A percentile compares a stretch with the other conserved stretches of the same genome.
These are phyloP conservation scores for Westerdykella aurantiaca DNA, from an alignment of 2,329 filamentous ascomycete genomes.

Conservation along the genomic window DNA sequence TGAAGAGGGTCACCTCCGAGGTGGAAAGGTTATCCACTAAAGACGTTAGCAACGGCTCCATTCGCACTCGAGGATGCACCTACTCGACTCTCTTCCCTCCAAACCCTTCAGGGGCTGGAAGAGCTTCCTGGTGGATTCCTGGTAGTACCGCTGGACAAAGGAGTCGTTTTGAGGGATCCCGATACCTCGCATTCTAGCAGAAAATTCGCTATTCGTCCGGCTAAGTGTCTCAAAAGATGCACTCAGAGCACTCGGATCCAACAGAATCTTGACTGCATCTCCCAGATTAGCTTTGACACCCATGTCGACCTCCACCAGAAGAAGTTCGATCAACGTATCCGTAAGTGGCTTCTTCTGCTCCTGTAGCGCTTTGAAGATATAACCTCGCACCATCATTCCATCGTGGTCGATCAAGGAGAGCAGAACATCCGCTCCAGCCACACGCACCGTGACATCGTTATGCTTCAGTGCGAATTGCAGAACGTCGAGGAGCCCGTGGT, in stretches of 20 bases:
- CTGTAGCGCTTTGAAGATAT: slow-evolving; percentile 85
- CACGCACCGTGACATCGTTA: slow-evolving; percentile 74
- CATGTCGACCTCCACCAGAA: slow-evolving; percentile 85
- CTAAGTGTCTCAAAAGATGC: slow-evolving; percentile 55
- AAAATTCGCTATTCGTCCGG: slow-evolving; percentile 61
- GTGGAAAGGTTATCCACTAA: slow-evolving; percentile 66
- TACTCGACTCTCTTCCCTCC: slow-evolving; percentile 55
- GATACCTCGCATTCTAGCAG: slow-evolving; percentile 54
- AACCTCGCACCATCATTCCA: slow-evolving; percentile 85
- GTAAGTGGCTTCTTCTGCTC: slow-evolving; percentile 82
- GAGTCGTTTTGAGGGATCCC: slow-evolving; percentile 68
- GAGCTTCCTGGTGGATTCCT: slow-evolving; percentile 74
- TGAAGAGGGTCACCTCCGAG: slow-evolving; percentile 83
- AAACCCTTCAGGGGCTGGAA: slow-evolving; percentile 83
- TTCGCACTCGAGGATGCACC: slow-evolving; percentile 17
- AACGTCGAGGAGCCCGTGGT: slow-evolving; percentile 78
- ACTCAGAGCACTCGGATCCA: slow-evolving; percentile 64
- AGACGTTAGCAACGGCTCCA: slow-evolving; percentile 16
- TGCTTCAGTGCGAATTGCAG: slow-evolving; percentile 89
- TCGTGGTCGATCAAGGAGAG: slow-evolving; percentile 95
- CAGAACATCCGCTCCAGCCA: slow-evolving; percentile 88
- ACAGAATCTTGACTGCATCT: slow-evolving; percentile 87
- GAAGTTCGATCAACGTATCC: slow-evolving; percentile 85
- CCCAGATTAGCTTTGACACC: slow-evolving; percentile 94
- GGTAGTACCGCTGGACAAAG: slow-evolving; percentile 85